Evolutionary conservation across 148 eudicot genomes (phyloP), one percentile per base, ranked within the genome.

Genomic region (Pouteria glomerata): DNA sequence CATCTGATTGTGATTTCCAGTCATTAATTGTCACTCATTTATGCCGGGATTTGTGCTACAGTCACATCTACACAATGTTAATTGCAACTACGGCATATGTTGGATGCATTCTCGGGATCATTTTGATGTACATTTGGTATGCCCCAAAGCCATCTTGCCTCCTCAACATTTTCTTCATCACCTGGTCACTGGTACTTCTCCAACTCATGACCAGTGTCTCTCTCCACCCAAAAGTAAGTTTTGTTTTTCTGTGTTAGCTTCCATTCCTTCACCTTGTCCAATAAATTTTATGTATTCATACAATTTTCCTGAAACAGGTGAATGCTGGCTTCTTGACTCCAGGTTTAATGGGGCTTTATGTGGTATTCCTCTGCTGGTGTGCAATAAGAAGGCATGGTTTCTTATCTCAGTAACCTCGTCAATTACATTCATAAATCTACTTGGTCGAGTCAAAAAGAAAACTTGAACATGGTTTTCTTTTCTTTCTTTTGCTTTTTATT

Each of bases 311-410:
- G 37, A 68, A 74, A 71, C 88, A 92, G 97, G 84, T 92, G 63
- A 85, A 83, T 73, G 83, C 82, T 69, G 92, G 95, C 27, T 84
- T 86, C 69, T 79, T 92, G 82, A 79, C 88, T 57, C 97, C 97
- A 57, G 97, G 95, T 34, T 71, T 92, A 27, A 89, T 92, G 95
- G 96, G 97, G 69, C 87, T 92, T 53, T 92, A 92, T 82, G 73
- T 92, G 35, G 97, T 86, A 31, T 92, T 85, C 66, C 83, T 92
- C 74, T 92, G 97, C 81, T 92, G 97, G 97, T 89, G 88, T 58
- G 97, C 97, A 76, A 83, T 92, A 70, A 77, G 97, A 83, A 92
- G 97, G 97, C 72, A 84, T 56, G 79, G 23, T 60, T 51, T 67
- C 57, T 69, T 23, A 26, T 19, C 47, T 26, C 55, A 27, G 5